phyloP scores from a whole-genome alignment of 345 rosid genomes.

The Citrus cavaleriei region DNA sequence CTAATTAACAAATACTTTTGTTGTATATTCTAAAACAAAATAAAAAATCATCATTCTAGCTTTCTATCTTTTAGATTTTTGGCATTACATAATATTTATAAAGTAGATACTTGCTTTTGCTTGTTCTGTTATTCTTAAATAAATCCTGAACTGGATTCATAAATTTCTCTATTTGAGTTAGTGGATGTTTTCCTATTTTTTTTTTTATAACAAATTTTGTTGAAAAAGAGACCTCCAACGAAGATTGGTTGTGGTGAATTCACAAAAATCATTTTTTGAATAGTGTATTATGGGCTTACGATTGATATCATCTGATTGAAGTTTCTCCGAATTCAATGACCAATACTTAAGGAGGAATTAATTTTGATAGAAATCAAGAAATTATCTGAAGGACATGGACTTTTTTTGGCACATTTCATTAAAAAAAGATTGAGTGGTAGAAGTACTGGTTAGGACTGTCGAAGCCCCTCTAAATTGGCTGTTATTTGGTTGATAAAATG shows the following conservation, averaged over 20 bases:
- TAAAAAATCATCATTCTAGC: not conserved
- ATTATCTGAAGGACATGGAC: not conserved
- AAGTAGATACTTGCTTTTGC: not conserved
- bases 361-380: not conserved
- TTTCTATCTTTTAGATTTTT: not conserved
- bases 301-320: not conserved
- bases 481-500: not conserved
- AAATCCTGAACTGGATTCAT: not conserved
- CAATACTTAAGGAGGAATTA: not conserved
- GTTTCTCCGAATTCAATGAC: not conserved
- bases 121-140: not conserved
- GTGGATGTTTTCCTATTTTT: not conserved
- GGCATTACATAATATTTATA: not conserved
- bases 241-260: not conserved
- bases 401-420: not conserved
- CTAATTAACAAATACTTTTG: not conserved
- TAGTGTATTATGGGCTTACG: not conserved
- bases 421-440: not conserved
- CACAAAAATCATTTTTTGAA: not conserved
- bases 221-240: not conserved
- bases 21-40: not conserved
- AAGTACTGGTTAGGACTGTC: not conserved
- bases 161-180: not conserved
- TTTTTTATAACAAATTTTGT: not conserved
- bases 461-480: not conserved